These are phyloP conservation scores for Suillus fuscotomentosus DNA, from an alignment of 768 basidiomycete genomes.

Conservation along the genomic window DNA sequence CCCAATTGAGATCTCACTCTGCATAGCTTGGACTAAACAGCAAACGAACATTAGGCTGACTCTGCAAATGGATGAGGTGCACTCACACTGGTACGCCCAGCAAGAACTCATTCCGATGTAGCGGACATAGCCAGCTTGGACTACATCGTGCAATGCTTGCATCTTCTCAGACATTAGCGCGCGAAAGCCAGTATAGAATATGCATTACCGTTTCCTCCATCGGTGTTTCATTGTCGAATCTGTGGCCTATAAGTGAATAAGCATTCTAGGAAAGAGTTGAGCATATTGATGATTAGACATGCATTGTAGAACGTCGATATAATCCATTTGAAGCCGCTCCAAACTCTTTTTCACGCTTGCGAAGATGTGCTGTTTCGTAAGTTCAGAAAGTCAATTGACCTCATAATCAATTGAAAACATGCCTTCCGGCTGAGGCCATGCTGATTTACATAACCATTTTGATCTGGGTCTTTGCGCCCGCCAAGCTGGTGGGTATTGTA, in stretches of 20 bases:
- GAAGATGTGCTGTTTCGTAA: slow-evolving; percentile 47
- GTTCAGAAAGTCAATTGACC: slow-evolving; percentile 9
- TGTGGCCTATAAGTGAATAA: slow-evolving; percentile 34
- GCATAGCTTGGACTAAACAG: slow-evolving; percentile 37
- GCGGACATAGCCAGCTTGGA: slow-evolving; percentile 46
- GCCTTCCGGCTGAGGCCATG: slow-evolving; percentile 45
- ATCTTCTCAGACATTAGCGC: slow-evolving; percentile 24
- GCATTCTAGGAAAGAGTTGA: not conserved
- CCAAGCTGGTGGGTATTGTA: slow-evolving; percentile 12
- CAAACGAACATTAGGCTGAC: not conserved
- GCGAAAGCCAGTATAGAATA: not conserved
- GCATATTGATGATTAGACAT: slow-evolving; percentile 4
- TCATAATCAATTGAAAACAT: slow-evolving; percentile 4
- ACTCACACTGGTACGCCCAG: slow-evolving; percentile 39
- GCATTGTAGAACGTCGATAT: slow-evolving; percentile 60
- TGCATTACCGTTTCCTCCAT: slow-evolving; percentile 40
- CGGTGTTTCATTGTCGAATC: slow-evolving; percentile 51
- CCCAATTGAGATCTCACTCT: slow-evolving; percentile 25
- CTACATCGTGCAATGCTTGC: slow-evolving; percentile 51
- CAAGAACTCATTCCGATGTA: slow-evolving; percentile 47
- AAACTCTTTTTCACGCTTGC: slow-evolving; percentile 46
- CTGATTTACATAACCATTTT: slow-evolving; percentile 47
- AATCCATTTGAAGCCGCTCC: slow-evolving; percentile 44
- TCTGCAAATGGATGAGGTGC: not conserved
- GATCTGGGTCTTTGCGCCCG: slow-evolving; percentile 28